Evolutionary conservation across 73 alveolate genomes (phyloP), one percentile per base, ranked within the genome.

Genomic region (Stentor roeselii): DNA sequence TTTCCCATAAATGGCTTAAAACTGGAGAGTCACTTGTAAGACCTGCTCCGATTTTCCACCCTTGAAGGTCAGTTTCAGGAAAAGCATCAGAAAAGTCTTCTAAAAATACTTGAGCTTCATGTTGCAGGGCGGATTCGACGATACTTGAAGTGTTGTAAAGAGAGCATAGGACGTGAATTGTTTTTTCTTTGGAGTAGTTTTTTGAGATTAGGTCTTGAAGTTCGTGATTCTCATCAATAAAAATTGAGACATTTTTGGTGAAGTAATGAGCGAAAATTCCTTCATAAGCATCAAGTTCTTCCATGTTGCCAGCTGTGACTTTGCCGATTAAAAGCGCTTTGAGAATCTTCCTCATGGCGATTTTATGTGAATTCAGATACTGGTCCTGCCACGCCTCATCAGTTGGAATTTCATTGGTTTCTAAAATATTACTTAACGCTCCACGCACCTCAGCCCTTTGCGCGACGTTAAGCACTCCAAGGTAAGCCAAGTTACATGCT

Each of bases 21-120:
- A 32, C 37, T 1, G 80, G 80, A 34, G 21, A 15, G 34, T 67
- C 80, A 30, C 1, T 15, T 27, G 80, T 67, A 2, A 21, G 37
- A 27, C 80, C 80, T 30, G 80, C 42, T 14, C 80, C 80, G n/a
- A 67, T 67, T 67, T 67, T 67, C 37, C 80, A 67, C 0, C 41
- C n/a, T 32, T 67, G 27, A 14, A 67, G 34, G 37, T 67, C 80
- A 11, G 42, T 2, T 67, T 67, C 41, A 27, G 37, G 50, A 67
- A 27, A 27, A 11, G 34, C 37, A 27, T 67, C 80, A 1, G 37
- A 30, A 34, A 21, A 67, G 34, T 67, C 80, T 1, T 67, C 11
- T 21, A 67, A 32, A 32, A 67, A 67, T 21, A 67, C 34, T 34
- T 21, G 80, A 30, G 37, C 14, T 27, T 67, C 80, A 67, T 21